Evolutionary conservation across 495 filamentous ascomycete species (phyloP), one percentile per base, ranked within the genome.

Genomic region (Copromyces sp.): DNA sequence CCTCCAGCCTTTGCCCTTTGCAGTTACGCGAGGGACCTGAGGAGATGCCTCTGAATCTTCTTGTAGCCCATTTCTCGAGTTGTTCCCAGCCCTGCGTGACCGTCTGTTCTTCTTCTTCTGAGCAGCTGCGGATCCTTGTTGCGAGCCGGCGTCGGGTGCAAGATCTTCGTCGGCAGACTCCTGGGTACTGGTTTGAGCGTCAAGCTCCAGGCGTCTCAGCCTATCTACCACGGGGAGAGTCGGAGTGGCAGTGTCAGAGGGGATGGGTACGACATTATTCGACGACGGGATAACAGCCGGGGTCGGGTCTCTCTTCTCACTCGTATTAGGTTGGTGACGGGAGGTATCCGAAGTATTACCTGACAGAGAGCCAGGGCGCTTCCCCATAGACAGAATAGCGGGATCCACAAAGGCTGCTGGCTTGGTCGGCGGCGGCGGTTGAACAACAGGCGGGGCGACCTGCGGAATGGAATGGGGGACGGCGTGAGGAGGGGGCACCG

Each of bases 1-100:
- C 74, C 93, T 87, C 93, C 92, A 97, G 39, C 94, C 93, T 73
- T 90, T 90, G 9, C 82, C 78, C 2, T 77, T 77, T 35, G 73
- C 71, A 53, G 77, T 79, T 37, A 61, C n/a, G 24, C 45, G 24
- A n/a, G 72, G n/a, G 5, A 45, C 68, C 24, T 73, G 70, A 3
- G 80, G 77, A 2, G 75, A 75, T 20, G 72, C 75, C 38, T 79
- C 77, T 2, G 47, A 69, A 16, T 78, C 78, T 20, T 75, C 77
- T n/a, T 72, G 74, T 4, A 45, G 68, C 16, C 41, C 42, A 68
- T 20, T 32, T 45, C 70, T 73, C 73, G 24, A 71, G 41, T 44
- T 39, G 35, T 74, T 74, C 32, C 71, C 69, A 14, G 74, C 37
- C 59, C 74, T 79, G 24, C 78, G 72, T 11, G 69, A 70, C 16